Evolutionary conservation across 2,329 filamentous ascomycete species (phyloP), one percentile per base, ranked within the genome.

Genomic region (Beauveria rudraprayagi): DNA sequence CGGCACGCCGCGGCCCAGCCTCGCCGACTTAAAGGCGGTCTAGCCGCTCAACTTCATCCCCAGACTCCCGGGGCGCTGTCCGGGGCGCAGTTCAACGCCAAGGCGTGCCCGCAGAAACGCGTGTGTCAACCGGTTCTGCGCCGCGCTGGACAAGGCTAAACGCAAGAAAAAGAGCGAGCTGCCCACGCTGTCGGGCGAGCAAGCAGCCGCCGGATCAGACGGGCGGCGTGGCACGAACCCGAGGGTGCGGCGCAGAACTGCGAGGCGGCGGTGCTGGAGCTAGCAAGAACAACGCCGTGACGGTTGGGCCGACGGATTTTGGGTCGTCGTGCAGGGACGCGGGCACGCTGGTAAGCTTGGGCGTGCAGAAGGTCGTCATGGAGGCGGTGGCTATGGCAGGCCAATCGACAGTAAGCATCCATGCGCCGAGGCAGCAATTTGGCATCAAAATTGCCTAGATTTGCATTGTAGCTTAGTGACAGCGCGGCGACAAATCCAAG

Each of bases 21-120:
- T 90, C 64, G 85, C 83, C 4, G 89, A 92, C 70, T 84, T 91
- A 63, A 85, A 91, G 73, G 84, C 81, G 48, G 74, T 88, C 14
- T 90, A 85, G 85, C 78, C 82, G 0, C 80, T 91, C 65, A 80
- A 87, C 70, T 91, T 88, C 88, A 71, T 90, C 1, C 70, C 73
- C 3, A 72, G 11, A 74, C 89, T 52, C 79, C 80, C 14, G 80
- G 80, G 5, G 80, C 81, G 16, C 76, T 89, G 52, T 80, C 83
- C 4, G 62, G 73, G 54, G 76, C 80, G 22, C 66, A 78, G 7
- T 79, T 90, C 64, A 81, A 80, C 3, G 68, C 75, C 16, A 70
- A 71, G 19, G 73, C 72, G 44, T 89, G 83, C 66, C 88, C 87
- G 0, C 79, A 75, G 61, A 0, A 87, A 83, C 68, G 80, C 81